phyloP scores from a whole-genome alignment of 768 basidiomycete species.

The Lepiota subincarnata region DNA sequence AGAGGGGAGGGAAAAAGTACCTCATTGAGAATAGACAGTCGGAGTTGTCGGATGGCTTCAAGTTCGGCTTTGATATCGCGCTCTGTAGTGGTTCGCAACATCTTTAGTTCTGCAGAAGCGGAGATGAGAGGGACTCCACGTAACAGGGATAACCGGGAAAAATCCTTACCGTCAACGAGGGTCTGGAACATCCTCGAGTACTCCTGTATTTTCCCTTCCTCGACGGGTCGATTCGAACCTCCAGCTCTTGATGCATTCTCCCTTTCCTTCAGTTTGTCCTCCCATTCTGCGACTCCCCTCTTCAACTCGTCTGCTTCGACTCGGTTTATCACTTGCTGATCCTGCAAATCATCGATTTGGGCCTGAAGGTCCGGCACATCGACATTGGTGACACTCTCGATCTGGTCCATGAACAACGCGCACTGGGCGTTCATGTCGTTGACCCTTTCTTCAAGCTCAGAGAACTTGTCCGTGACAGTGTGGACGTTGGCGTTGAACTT shows the following conservation, averaged over 20 bases:
- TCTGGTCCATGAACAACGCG: slow-evolving; percentile 28
- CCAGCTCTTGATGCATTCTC: slow-evolving; percentile 4
- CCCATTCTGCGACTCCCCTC: background rate
- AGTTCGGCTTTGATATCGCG: slow-evolving; percentile 44
- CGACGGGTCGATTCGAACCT: slow-evolving; percentile 19
- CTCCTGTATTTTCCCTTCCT: slow-evolving; percentile 21
- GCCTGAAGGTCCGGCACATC: slow-evolving; percentile 30
- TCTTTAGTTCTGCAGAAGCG: slow-evolving; percentile 37
- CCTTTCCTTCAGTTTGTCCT: background rate
- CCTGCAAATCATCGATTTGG: slow-evolving; percentile 35
- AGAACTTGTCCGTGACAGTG: slow-evolving; percentile 35
- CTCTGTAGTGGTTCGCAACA: slow-evolving; percentile 37
- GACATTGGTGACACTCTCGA: slow-evolving; percentile 24
- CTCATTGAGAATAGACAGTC: slow-evolving; percentile 17
- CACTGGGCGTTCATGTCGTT: slow-evolving; percentile 34
- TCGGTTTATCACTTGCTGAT: slow-evolving; percentile 12
- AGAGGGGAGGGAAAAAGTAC: slow-evolving; percentile 21
- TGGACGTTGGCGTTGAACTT: slow-evolving; percentile 39
- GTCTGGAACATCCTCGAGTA: slow-evolving; percentile 30
- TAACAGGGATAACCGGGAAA: background rate
- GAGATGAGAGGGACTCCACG: background rate
- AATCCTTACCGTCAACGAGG: slow-evolving; percentile 38
- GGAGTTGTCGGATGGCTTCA: slow-evolving; percentile 29
- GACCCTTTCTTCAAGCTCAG: slow-evolving; percentile 36
- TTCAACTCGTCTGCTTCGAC: slow-evolving; percentile 7